A percentile compares a stretch with the other conserved stretches of the same genome.
These are phyloP conservation scores for Candida maris DNA, from an alignment of 805 yeast genomes.

Conservation along the genomic window DNA sequence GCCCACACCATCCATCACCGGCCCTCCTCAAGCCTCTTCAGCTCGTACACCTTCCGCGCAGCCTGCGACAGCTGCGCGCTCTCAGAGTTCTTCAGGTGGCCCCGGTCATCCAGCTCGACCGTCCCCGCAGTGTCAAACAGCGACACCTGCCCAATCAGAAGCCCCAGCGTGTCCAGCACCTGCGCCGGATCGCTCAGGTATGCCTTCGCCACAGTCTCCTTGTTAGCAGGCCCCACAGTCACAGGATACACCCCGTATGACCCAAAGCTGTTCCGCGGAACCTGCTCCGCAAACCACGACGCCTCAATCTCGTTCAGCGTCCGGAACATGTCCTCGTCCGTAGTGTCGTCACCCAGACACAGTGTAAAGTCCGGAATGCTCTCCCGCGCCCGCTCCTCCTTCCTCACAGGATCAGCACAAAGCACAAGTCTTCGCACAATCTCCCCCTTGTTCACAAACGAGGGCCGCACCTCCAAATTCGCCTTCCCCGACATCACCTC, in stretches of 20 bases:
- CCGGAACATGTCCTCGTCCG: constrained; percentile 97
- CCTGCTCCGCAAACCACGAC: constrained; percentile 42
- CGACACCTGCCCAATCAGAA: constrained; percentile 74
- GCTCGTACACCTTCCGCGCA: constrained; percentile 33
- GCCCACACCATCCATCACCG: too few relatives aligned
- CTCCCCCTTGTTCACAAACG: constrained; percentile 93
- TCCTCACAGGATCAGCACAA: constrained; percentile 51
- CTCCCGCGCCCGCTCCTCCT: constrained; percentile 23
- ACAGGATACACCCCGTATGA: constrained; percentile 73
- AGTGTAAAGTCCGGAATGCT: constrained; percentile 77
- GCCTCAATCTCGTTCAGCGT: constrained; percentile 64
- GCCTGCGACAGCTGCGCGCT: constrained; percentile 40
- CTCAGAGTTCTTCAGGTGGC: constrained; percentile 54
- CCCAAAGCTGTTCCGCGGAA: constrained; percentile 44
- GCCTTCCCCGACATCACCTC: constrained; percentile 98
- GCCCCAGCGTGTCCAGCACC: constrained; percentile 79
- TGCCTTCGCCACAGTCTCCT: constrained; percentile 78
- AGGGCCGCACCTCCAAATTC: constrained; percentile 94
- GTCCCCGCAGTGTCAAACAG: constrained; percentile 75
- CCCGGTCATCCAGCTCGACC: constrained; percentile 72
- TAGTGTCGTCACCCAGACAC: constrained; percentile 92
- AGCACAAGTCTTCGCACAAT: constrained; percentile 78
- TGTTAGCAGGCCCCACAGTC: constrained; percentile 90
- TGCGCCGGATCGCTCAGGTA: constrained; percentile 81
- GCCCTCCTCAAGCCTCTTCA: too few relatives aligned